A percentile compares a stretch with the other conserved stretches of the same genome.
phyloP scores from a whole-genome alignment of 331 rosid species.

The Quercus lobata region DNA sequence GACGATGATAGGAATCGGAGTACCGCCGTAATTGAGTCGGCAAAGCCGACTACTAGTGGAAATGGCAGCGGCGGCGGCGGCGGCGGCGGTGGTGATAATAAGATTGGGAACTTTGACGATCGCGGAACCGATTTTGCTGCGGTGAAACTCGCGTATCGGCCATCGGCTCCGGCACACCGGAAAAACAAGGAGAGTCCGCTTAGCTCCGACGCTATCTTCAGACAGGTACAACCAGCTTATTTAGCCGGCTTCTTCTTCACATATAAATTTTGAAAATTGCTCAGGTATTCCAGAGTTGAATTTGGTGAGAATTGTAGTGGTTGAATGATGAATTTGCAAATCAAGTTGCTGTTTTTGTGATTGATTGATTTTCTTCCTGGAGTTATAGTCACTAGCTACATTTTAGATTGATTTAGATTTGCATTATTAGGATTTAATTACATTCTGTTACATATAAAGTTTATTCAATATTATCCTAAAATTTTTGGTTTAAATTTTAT shows the following conservation, averaged over 20 bases:
- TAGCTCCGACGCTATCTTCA: conserved; percentile 80
- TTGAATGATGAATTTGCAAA: neutral
- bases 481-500: neutral
- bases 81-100: neutral
- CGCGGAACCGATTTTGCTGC: conserved; percentile 28
- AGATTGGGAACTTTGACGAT: conserved; percentile 13
- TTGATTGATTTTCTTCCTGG: neutral
- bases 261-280: neutral
- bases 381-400: neutral
- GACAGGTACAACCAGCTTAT: conserved; percentile 46
- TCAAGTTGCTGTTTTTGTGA: neutral
- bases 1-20: conserved; percentile 32
- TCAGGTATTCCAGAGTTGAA: neutral
- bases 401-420: neutral
- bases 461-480: conserved; percentile 1
- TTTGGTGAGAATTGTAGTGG: neutral
- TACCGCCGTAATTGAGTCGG: conserved; percentile 19
- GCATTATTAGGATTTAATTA: neutral
- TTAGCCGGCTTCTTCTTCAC: neutral
- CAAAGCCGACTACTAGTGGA: neutral
- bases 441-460: neutral
- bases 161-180: conserved; percentile 87
- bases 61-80: conserved; percentile 9
- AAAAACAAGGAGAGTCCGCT: conserved; percentile 80
- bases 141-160: conserved; percentile 46